Evolutionary conservation across 2,329 filamentous ascomycete species (phyloP), one percentile per base, ranked within the genome.

Genomic region (Nemania diffusa): DNA sequence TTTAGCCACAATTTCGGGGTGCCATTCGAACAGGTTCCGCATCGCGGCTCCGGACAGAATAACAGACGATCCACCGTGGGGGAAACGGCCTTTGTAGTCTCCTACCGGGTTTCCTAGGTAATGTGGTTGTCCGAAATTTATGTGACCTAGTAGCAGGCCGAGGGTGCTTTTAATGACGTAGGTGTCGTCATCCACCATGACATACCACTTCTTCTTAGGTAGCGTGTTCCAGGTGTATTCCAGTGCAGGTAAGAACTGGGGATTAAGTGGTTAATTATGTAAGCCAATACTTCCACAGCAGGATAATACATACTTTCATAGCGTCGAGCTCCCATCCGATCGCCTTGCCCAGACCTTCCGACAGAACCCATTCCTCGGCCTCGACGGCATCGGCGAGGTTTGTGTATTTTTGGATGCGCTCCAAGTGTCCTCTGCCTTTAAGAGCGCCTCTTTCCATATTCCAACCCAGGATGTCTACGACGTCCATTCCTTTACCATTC

Each of bases 71-170:
- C 86, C 85, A 42, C 86, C 86, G 68, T 88, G 86, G 2, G 84
- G 86, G 67, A 88, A 88, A 40, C 86, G 81, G 1, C 79, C 82
- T 65, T 81, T 83, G 77, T 83, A 88, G 73, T 87, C 85, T 55
- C 86, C 86, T 15, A 88, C 84, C 1, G 85, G 84, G 65, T 88
- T 88, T 42, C 86, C 86, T 24, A 88, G 73, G 72, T 87, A 88
- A 48, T 84, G 79, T 15, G 83, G 81, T 58, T 78, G 76, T 5
- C 77, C 71, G 1, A 82, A 79, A 74, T 88, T 79, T 65, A 88
- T 76, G 63, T 86, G 84, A 20, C 80, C 79, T 15, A 88, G 78
- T 13, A 88, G 75, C 1, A 82, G 75, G 48, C 79, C 77, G 29
- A 88, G 75, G 13, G 85, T 85, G 2, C 82, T 79, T 58, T 81